A percentile compares a stretch with the other conserved stretches of the same genome.
Evolutionary conservation across 2,329 filamentous ascomycete species (phyloP).

Genomic region (Escovopsis sp.): DNA sequence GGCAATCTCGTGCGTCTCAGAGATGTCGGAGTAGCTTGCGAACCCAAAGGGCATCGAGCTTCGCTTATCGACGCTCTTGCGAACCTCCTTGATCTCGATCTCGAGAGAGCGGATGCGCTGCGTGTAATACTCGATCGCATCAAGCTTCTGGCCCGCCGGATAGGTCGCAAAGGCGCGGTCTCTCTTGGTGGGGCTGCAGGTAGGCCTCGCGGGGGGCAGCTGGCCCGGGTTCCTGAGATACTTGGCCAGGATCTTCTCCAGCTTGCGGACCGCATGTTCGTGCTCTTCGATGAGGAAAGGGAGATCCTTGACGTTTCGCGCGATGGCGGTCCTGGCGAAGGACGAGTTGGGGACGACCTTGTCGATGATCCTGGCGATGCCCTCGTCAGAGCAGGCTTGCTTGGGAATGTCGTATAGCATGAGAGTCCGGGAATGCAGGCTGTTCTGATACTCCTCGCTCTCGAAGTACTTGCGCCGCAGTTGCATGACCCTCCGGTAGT

Average conservation of each 20-base stretch:
- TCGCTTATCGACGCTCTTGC: constrained; percentile 68
- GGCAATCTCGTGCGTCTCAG: constrained; percentile 76
- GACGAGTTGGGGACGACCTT: constrained; percentile 63
- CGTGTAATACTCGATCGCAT: constrained; percentile 88
- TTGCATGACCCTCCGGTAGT: constrained; percentile 59
- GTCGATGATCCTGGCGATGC: constrained; percentile 72
- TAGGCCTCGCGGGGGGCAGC: constrained; percentile 61
- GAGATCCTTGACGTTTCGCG: constrained; percentile 81
- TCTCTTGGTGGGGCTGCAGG: constrained; percentile 66
- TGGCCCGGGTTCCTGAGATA: constrained; percentile 80
- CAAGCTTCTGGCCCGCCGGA: constrained; percentile 59
- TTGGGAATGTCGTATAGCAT: constrained; percentile 73
- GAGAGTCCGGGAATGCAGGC: constrained; percentile 60
- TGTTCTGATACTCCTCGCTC: constrained; percentile 74
- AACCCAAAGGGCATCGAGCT: constrained; percentile 88
- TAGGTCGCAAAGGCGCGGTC: constrained; percentile 54
- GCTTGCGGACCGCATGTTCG: constrained; percentile 60
- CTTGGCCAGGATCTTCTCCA: constrained; percentile 74
- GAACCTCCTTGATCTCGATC: constrained; percentile 67
- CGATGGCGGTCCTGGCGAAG: constrained; percentile 67
- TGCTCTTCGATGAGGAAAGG: constrained; percentile 77
- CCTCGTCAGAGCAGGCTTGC: constrained; percentile 67
- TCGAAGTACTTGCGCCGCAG: constrained; percentile 71
- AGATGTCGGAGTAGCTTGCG: constrained; percentile 79
- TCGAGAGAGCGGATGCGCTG: constrained; percentile 73